Percentiles rank a stretch among this genome's conserved stretches.
These are phyloP conservation scores for Austroboletus festivus DNA, from an alignment of 768 basidiomycete species.

Conservation along the genomic window DNA sequence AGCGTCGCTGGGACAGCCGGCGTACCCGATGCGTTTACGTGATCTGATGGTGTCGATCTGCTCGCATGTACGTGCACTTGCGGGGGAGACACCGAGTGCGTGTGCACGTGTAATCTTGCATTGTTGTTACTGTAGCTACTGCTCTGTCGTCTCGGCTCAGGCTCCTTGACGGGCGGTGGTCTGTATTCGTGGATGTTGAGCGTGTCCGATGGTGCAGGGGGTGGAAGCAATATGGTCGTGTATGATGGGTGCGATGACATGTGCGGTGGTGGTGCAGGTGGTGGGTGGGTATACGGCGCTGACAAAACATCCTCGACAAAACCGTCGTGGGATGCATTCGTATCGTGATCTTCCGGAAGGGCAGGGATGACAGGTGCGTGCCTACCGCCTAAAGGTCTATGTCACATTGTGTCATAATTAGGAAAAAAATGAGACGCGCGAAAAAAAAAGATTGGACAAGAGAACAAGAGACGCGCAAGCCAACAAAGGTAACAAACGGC, in stretches of 20 bases:
- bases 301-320: slow-evolving; percentile 21
- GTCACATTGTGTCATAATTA: slow-evolving; percentile 32
- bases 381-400: slow-evolving; percentile 72
- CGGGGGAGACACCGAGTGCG: slow-evolving; percentile 23
- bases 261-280: slow-evolving; percentile 14
- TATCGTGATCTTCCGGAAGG: slow-evolving; percentile 68
- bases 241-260: slow-evolving; percentile 25
- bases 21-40: slow-evolving; percentile 16
- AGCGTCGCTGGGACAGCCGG: slow-evolving; percentile 50
- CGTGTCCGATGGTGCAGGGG: slow-evolving; percentile 25
- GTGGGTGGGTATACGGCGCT: slow-evolving; percentile 19
- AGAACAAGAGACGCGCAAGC: slow-evolving; percentile 6
- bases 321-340: slow-evolving; percentile 32
- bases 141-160: slow-evolving; percentile 18
- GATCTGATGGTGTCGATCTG: slow-evolving; percentile 18
- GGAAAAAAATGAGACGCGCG: slow-evolving; percentile 24
- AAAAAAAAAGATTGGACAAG: slow-evolving; percentile 16
- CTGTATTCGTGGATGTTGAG: slow-evolving; percentile 33
- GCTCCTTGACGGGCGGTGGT: slow-evolving; percentile 23
- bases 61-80: too few species aligned
- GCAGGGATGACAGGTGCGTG: slow-evolving; percentile 83
- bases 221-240: slow-evolving; percentile 32
- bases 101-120: slow-evolving; percentile 10
- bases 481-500: slow-evolving; percentile 2
- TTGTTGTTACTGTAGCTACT: slow-evolving; percentile 2